Evolutionary conservation across 2,329 filamentous ascomycete genomes (phyloP), one percentile per base, ranked within the genome.

Genomic region (Alternaria conjuncta): DNA sequence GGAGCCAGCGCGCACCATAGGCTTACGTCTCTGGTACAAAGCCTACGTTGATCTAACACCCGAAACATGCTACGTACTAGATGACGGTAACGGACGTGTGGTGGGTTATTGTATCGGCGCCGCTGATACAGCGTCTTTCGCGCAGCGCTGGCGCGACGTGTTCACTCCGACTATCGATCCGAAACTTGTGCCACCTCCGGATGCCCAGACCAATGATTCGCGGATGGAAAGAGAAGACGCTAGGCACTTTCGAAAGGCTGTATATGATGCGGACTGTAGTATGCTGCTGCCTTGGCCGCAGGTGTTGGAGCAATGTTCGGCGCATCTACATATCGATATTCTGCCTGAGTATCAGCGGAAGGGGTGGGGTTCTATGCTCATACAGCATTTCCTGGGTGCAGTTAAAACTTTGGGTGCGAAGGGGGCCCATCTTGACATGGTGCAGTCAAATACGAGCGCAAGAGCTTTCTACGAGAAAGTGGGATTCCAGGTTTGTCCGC

Each of bases 61-160:
- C 2, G 44, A 60, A 15, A 77, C 75, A 20, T 79, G 78, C 60
- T 76, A 79, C 60, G 74, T 81, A 2, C 70, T 82, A 15, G 79
- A 80, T 51, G 69, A 75, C 56, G 76, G 75, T 28, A 54, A 62
- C 15, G 78, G 76, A 1, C 65, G 67, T 18, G 75, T 74, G 0
- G 75, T 81, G 6, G 79, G 79, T n/a, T 82, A 81, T 61, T 78
- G 79, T 25, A 75, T 81, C 49, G 79, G 79, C 11, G 72, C 78
- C 0, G 56, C 72, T 5, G 63, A 73, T 51, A 81, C 78, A 0
- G 21, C 53, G 5, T 41, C 43, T 4, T 79, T 80, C 43, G 67
- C 69, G 3, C 47, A 69, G 26, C 65, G 64, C 32, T 80, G 75
- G 74, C 69, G 64, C n/a, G 46, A 71, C 4, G 66, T 68, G 8